phyloP scores from a whole-genome alignment of 345 rosid genomes.

The Combretum micranthum region DNA sequence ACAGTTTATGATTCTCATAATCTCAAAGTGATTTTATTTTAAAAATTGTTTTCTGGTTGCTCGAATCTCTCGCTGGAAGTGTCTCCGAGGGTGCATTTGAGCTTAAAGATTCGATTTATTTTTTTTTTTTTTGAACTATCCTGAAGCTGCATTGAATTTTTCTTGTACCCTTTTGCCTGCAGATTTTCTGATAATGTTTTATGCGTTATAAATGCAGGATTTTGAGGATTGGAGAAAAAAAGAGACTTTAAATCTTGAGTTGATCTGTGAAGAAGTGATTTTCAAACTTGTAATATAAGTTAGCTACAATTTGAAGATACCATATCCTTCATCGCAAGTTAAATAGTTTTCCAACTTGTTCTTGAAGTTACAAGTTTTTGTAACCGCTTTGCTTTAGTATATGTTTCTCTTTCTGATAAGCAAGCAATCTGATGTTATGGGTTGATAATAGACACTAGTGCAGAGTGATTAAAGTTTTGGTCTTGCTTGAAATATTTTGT shows the following conservation, averaged over 20 bases:
- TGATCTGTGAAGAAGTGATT: slow-evolving; percentile 4
- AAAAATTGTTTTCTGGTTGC: neutral
- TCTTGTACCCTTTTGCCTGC: neutral
- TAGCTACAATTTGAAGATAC: slow-evolving; percentile 9
- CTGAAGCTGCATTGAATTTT: slow-evolving; percentile 2
- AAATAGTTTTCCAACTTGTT: slow-evolving; percentile 7
- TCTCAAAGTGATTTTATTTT: too few species aligned
- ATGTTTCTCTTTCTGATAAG: slow-evolving; percentile 5
- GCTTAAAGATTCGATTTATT: neutral
- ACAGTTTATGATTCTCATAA: too few species aligned
- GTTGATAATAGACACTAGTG: slow-evolving; percentile 6
- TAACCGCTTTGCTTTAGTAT: slow-evolving; percentile 13
- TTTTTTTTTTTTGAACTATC: too few species aligned
- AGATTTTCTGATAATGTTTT: neutral
- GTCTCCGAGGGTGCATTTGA: neutral
- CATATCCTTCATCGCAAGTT: slow-evolving; percentile 9
- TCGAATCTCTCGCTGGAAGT: neutral
- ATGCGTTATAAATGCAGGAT: neutral
- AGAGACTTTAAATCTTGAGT: neutral
- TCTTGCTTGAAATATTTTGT: neutral
- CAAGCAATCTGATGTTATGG: slow-evolving; percentile 11
- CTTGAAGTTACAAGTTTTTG: slow-evolving; percentile 14
- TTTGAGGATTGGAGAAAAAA: neutral
- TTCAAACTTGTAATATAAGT: slow-evolving; percentile 2
- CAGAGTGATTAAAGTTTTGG: slow-evolving; percentile 3